Base-by-base conservation (phyloP, 2,329 filamentous ascomycete species). In the Cryoendolithus antarcticus region DNA sequence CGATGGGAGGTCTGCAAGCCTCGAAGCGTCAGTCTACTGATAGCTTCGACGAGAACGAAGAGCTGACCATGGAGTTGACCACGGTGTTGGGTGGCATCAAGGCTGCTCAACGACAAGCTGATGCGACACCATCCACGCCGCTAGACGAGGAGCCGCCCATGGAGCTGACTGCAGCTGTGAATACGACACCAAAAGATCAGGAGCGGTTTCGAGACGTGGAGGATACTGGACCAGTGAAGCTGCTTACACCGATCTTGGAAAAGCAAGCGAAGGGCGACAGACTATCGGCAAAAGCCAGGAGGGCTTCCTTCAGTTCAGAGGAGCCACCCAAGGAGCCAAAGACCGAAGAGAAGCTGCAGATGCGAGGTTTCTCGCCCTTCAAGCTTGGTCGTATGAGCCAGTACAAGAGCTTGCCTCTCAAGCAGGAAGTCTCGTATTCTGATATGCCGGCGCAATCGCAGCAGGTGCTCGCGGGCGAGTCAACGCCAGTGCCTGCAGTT, bases 161-260 rank as follows among this genome's bases (percentile, higher is more conserved):
- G 8, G 73, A 69, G 50, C 51, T 55, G 9, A 50, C 52, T 5
- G 55, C 54, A 8, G 34, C n/a, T 9, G 39, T 15, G 4, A 33
- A 30, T 7, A 70, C 66, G 2, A 81, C 77, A 1, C 78, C 80
- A 9, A 72, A 63, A 38, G 61, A 64, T 8, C 70, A 73, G 45
- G 65, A 63, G 3, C 68, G 71, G 4, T 78, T 78, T 53, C 74
- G 66, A 45, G 63, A 75, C 50, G 60, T 69, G 8, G 63, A 65
- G 38, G 64, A 72, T 34, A 33, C 53, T 7, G 51, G 55, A 2
- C 52, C 55, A 4, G 57, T 49, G 46, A 56, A 57, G 45, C 48
- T 56, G 1, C 39, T 60, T 6, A 58, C 57, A 9, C 58, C 58
- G 6, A 34, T 60, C 3, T 49, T 60, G 24, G 50, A 59, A 47